These are phyloP conservation scores for Capsicum baccatum DNA, from an alignment of 257 asterid genomes.

Conservation along the genomic window DNA sequence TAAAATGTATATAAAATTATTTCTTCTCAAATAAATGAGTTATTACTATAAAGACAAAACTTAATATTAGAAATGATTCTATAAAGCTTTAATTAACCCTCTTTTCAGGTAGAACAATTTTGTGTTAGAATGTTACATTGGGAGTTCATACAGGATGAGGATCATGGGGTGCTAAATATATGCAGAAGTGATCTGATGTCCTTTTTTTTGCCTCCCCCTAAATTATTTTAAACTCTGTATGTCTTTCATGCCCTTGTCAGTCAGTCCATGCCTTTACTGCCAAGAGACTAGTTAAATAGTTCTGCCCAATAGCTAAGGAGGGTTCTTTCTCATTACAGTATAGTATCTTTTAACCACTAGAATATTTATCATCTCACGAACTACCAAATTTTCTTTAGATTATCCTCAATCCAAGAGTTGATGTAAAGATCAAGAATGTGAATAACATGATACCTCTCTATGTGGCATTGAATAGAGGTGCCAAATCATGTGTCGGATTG, in stretches of 20 bases:
- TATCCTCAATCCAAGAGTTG: slow-evolving; percentile 91
- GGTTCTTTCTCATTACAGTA: slow-evolving; percentile 10
- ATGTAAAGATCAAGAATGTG: slow-evolving; percentile 86
- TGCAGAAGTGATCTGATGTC: slow-evolving; percentile 8
- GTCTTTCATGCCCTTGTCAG: slow-evolving; percentile 23
- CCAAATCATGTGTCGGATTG: slow-evolving; percentile 91
- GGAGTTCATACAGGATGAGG: slow-evolving; percentile 15
- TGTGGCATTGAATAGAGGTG: slow-evolving; percentile 98
- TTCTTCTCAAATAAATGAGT: neutral
- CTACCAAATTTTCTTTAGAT: slow-evolving; percentile 53
- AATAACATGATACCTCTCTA: slow-evolving; percentile 92
- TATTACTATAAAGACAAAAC: neutral
- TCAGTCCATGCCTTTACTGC: neutral
- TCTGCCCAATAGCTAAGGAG: slow-evolving; percentile 2
- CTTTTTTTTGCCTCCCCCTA: neutral
- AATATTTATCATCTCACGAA: slow-evolving; percentile 22
- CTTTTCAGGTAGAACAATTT: neutral
- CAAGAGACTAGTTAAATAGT: neutral
- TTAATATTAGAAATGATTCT: neutral
- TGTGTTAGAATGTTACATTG: neutral
- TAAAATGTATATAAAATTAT: neutral
- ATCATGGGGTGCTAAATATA: neutral
- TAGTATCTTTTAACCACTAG: slow-evolving; percentile 18
- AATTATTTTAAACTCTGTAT: neutral
- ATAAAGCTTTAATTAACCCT: neutral